phyloP scores from a whole-genome alignment of 2,329 filamentous ascomycete genomes.

The Fusarium agapanthi region DNA sequence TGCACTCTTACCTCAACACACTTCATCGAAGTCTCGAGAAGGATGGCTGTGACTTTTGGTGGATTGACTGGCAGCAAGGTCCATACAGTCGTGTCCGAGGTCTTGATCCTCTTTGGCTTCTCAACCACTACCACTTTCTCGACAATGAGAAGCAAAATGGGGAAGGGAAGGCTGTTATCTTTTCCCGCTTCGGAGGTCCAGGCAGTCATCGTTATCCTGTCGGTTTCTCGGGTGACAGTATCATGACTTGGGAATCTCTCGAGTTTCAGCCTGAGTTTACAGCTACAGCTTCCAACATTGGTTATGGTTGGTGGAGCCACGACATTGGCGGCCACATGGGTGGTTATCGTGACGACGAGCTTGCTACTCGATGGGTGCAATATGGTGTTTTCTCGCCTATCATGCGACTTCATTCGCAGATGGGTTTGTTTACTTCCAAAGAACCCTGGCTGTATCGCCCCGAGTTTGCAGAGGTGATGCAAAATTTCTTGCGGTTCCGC shows the following conservation, averaged over 20 bases:
- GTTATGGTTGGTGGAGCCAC: conserved; percentile 75
- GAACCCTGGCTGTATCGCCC: conserved; percentile 67
- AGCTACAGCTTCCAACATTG: conserved; percentile 71
- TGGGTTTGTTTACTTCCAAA: conserved; percentile 66
- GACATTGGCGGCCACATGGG: conserved; percentile 72
- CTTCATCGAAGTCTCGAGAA: conserved; percentile 65
- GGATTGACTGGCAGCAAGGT: conserved; percentile 75
- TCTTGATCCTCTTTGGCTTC: conserved; percentile 70
- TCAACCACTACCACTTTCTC: conserved; percentile 72
- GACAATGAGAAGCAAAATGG: conserved; percentile 53
- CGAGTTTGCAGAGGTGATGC: conserved; percentile 57
- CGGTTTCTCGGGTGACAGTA: conserved; percentile 70
- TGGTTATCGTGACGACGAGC: conserved; percentile 65
- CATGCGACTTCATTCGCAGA: conserved; percentile 67
- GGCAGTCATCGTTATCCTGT: conserved; percentile 71
- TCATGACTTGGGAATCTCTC: conserved; percentile 68
- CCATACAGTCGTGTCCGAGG: conserved; percentile 60
- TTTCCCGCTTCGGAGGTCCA: conserved; percentile 69
- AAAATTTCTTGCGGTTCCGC: conserved; percentile 60
- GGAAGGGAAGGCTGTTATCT: conserved; percentile 56
- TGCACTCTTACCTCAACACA: conserved; percentile 66
- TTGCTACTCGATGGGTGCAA: conserved; percentile 69
- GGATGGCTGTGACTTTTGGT: conserved; percentile 70
- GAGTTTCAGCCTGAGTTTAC: conserved; percentile 74
- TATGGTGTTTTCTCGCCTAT: conserved; percentile 69